Percentiles rank a stretch among this genome's conserved stretches.
These are phyloP conservation scores for Acacia concinna DNA, from an alignment of 331 rosid genomes.

Conservation along the genomic window DNA sequence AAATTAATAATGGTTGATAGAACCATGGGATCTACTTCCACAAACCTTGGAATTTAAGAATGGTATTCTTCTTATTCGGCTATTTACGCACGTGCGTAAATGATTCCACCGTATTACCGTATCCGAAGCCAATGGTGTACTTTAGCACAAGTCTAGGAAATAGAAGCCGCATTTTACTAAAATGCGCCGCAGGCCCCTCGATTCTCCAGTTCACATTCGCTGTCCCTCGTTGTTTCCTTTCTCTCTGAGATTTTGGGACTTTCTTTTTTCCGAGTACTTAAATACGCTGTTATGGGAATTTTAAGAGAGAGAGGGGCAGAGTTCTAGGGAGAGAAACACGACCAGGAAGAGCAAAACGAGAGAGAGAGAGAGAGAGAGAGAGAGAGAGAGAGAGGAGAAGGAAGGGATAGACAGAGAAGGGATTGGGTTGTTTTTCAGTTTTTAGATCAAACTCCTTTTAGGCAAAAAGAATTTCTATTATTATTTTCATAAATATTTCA, in stretches of 20 bases:
- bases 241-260: background rate
- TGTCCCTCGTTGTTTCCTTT: background rate
- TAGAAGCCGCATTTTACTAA: constrained; percentile 25
- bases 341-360: background rate
- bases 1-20: background rate
- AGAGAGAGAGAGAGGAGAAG: constrained; percentile 27
- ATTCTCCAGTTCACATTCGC: background rate
- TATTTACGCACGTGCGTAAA: background rate
- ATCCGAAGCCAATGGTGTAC: constrained; percentile 2
- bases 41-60: background rate
- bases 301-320: background rate
- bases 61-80: background rate
- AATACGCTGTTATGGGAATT: constrained; percentile 31
- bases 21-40: background rate
- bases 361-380: constrained; percentile 32
- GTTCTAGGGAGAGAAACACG: constrained; percentile 23
- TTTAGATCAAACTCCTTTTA: background rate
- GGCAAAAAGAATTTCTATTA: background rate
- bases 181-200: constrained; percentile 28
- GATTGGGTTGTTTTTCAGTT: constrained; percentile 25
- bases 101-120: background rate
- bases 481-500: background rate
- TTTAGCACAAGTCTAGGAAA: background rate
- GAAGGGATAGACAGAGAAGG: constrained; percentile 22
- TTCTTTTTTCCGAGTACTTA: background rate